Conservation (phyloP, 768 basidiomycete species). For the Boletus pseudo-olivaceus region DNA sequence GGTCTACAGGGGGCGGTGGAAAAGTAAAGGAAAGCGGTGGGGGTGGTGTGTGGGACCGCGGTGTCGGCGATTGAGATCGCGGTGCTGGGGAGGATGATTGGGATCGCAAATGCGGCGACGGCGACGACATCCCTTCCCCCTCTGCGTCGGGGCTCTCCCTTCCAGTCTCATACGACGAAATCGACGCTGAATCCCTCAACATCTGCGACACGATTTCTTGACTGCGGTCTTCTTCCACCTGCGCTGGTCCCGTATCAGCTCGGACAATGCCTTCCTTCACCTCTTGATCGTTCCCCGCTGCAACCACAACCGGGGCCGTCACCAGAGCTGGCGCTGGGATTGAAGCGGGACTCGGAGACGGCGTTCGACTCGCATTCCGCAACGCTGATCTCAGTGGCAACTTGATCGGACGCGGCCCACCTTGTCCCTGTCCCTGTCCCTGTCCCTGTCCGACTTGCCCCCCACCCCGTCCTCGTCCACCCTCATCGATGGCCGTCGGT, state of each 20-base stretch:
- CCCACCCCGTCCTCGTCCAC: background rate
- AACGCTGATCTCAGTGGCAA: constrained; percentile 62
- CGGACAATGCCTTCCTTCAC: background rate
- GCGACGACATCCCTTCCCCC: constrained; percentile 13
- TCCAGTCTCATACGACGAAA: constrained; percentile 66
- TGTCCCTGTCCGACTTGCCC: background rate
- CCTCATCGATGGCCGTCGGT: background rate
- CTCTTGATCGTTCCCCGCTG: background rate
- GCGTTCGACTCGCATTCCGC: constrained; percentile 48
- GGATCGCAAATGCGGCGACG: background rate
- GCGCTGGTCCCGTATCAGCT: background rate
- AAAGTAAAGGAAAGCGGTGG: constrained; percentile 9
- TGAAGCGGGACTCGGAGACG: constrained; percentile 37
- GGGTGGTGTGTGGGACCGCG: background rate
- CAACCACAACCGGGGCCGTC: background rate
- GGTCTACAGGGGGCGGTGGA: constrained; percentile 13
- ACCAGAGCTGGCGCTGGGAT: background rate
- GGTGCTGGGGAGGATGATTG: background rate
- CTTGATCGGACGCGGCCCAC: constrained; percentile 33
- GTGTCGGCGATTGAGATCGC: background rate
- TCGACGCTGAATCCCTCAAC: constrained; percentile 25
- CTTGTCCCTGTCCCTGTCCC: background rate
- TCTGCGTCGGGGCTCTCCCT: constrained; percentile 45
- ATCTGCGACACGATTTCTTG: background rate
- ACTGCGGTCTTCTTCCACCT: background rate